phyloP scores from a whole-genome alignment of 768 basidiomycete species.

The Podaxis carcinomalis region DNA sequence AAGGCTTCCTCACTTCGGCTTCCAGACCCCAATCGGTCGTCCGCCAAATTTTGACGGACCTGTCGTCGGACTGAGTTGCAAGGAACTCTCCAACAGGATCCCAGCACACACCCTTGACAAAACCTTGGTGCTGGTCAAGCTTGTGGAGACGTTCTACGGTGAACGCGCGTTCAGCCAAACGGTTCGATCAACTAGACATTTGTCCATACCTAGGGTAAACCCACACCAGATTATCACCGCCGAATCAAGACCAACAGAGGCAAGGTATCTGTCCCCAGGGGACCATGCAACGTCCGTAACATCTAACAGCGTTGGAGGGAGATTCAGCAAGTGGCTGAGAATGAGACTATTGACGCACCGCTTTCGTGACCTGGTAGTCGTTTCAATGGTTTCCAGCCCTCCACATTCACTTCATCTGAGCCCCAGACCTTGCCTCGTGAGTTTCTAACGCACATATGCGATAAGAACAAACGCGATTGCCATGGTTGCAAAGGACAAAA shows the following conservation, averaged over 20 bases:
- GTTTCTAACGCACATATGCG: conserved; percentile 37
- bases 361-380: conserved; percentile 92
- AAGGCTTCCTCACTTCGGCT: conserved; percentile 83
- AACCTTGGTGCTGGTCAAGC: conserved; percentile 88
- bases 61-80: conserved; percentile 97
- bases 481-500: conserved; percentile 30
- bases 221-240: conserved; percentile 94
- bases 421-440: conserved; percentile 91
- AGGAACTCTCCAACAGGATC: conserved; percentile 97
- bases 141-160: conserved; percentile 72
- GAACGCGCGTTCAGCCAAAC: not conserved
- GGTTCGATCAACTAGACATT: not conserved
- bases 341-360: conserved; percentile 46
- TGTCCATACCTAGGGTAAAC: conserved; percentile 68
- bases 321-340: not conserved
- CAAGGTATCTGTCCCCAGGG: conserved; percentile 86
- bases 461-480: not conserved
- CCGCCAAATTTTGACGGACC: conserved; percentile 95
- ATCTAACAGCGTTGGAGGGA: conserved; percentile 43
- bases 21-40: conserved; percentile 90
- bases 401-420: conserved; percentile 91
- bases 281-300: conserved; percentile 96
- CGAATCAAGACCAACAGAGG: conserved; percentile 91
- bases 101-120: conserved; percentile 98
- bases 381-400: conserved; percentile 94